Conservation (phyloP, 1,284 basidiomycete species). For the Boletus sp. region DNA sequence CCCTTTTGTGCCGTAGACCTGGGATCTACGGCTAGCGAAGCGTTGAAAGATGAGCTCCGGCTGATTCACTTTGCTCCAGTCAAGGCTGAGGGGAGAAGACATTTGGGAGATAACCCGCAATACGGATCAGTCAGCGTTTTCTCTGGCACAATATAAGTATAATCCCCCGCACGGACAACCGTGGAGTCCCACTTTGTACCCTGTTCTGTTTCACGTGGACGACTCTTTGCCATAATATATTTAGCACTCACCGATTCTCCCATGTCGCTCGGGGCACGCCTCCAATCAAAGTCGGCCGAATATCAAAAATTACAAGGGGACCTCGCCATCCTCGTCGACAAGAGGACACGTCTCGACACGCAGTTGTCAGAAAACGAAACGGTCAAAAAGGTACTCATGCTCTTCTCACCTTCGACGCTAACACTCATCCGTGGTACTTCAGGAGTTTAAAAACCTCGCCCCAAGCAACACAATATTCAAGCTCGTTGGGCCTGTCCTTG, state of each 20-base stretch:
- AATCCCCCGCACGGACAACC: slow-evolving; percentile 10
- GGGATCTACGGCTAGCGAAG: slow-evolving; percentile 69
- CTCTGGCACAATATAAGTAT: slow-evolving; percentile 1
- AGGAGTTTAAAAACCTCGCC: slow-evolving; percentile 84
- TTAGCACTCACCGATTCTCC: slow-evolving; percentile 14
- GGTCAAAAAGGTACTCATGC: slow-evolving; percentile 73
- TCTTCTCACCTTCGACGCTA: not conserved
- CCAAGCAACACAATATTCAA: slow-evolving; percentile 86
- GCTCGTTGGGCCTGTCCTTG: slow-evolving; percentile 86
- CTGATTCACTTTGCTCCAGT: slow-evolving; percentile 66
- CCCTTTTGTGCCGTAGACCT: slow-evolving; percentile 84
- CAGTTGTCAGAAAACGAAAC: slow-evolving; percentile 90
- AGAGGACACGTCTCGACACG: slow-evolving; percentile 78
- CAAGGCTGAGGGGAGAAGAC: slow-evolving; percentile 44
- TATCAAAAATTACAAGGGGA: slow-evolving; percentile 81
- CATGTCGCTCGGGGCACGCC: slow-evolving; percentile 49
- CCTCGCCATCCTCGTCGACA: slow-evolving; percentile 68
- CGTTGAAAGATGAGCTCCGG: slow-evolving; percentile 56
- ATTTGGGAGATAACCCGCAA: slow-evolving; percentile 24
- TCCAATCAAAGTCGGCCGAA: slow-evolving; percentile 65
- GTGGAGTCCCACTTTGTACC: not conserved
- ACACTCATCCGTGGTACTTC: slow-evolving; percentile 8
- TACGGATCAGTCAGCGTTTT: not conserved
- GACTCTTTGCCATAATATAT: not conserved
- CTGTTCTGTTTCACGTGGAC: slow-evolving; percentile 15